Evolutionary conservation across 23 red algal genomes (phyloP), one percentile per base, ranked within the genome.

Genomic region (Cyanidiococcus yangmingshanensis): DNA sequence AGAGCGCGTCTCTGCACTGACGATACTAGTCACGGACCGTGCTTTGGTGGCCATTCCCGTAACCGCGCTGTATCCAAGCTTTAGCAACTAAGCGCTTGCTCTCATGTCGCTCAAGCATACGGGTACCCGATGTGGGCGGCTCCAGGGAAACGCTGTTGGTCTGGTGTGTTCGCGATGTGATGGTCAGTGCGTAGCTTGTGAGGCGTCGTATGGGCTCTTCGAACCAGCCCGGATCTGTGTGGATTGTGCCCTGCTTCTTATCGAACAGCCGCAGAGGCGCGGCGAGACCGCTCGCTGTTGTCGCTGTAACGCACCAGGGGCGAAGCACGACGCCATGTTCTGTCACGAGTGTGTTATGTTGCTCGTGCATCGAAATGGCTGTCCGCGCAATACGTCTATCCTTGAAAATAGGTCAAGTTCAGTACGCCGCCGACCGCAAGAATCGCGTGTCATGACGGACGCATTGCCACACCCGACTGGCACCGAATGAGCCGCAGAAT

Each of bases 161-260:
- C 27, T 32, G 63, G 7, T 71, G 27, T 71, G 63, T 71, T 12
- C 21, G 63, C 63, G 63, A 2, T 71, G 63, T 29, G 32, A 35
- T 29, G 63, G 32, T 35, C 63, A 71, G 63, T 71, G 63, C 63
- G 63, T 71, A 29, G 27, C 63, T 25, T 71, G 63, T 71, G 63
- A 71, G 27, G 63, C 63, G 7, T 12, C 12, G n/a, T 29, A 35
- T 12, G n/a, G 3, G n/a, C 63, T 71, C 3, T 71, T 25, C n/a
- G 63, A 71, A 35, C n/a, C 21, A 3, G 63, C 63, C 7, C 63
- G 63, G 12, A 35, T 71, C n/a, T 71, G 63, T 30, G 63, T 12
- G 12, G 63, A 71, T 7, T 71, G 63, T 35, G 63, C 63, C 16
- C n/a, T 35, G 7, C 63, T 32, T 12, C 63, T 71, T 25, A 12